Percentiles rank a stretch among this genome's conserved stretches.
phyloP scores from a whole-genome alignment of 1,284 basidiomycete species.

The Termitomyces sp. region DNA sequence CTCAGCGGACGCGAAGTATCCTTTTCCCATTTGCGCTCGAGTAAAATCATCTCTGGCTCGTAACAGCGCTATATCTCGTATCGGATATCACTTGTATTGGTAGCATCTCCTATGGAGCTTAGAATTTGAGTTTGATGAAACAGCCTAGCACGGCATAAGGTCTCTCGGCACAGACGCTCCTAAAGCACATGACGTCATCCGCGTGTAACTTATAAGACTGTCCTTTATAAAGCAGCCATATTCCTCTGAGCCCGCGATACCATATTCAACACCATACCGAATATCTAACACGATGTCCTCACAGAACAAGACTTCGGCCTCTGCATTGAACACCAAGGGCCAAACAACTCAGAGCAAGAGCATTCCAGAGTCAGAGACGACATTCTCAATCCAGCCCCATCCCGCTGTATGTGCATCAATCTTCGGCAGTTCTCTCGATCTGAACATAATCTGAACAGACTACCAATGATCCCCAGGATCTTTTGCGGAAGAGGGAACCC shows the following conservation, averaged over 20 bases:
- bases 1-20: background rate
- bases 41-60: background rate
- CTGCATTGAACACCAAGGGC: background rate
- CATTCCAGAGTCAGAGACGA: conserved; percentile 23
- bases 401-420: conserved; percentile 39
- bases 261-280: background rate
- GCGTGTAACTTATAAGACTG: background rate
- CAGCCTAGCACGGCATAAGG: background rate
- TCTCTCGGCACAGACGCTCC: background rate
- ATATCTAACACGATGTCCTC: background rate
- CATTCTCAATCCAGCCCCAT: conserved; percentile 44
- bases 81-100: background rate
- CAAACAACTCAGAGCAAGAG: background rate
- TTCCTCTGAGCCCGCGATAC: background rate
- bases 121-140: too few species aligned
- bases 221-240: background rate
- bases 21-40: background rate
- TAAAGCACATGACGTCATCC: background rate
- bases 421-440: background rate
- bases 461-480: conserved; percentile 45
- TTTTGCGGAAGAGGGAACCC: conserved; percentile 30
- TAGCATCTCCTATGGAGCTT: background rate
- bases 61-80: background rate
- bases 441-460: conserved; percentile 27
- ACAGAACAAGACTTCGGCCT: conserved; percentile 1